Conservation (phyloP, 73 alveolate genomes). For the Urostyla sp. region DNA sequence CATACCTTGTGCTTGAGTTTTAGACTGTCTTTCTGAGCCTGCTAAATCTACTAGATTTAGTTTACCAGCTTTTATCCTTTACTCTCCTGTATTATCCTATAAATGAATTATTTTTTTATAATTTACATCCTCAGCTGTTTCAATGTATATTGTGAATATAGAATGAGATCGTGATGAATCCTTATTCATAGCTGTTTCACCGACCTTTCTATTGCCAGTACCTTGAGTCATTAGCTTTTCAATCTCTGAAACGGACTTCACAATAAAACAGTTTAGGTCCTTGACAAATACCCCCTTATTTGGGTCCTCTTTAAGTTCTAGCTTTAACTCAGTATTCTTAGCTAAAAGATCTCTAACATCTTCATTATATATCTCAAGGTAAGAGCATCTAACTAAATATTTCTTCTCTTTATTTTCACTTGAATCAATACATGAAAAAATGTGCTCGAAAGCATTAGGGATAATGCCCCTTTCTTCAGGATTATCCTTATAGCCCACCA, state of each 20-base stretch:
- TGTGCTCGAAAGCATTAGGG: constrained; percentile 93
- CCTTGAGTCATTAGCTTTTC: constrained; percentile 86
- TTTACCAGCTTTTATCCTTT: constrained; percentile 70
- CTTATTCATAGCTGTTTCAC: constrained; percentile 95
- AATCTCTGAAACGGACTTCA: constrained; percentile 71
- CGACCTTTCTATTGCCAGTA: constrained; percentile 90
- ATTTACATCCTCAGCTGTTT: constrained; percentile 80
- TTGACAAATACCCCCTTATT: constrained; percentile 93
- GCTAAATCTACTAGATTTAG: constrained; percentile 90
- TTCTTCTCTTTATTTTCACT: constrained; percentile 57
- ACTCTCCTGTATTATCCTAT: constrained; percentile 48
- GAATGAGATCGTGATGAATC: constrained; percentile 95
- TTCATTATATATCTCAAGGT: constrained; percentile 97
- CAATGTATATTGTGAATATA: constrained; percentile 89
- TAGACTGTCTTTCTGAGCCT: constrained; percentile 87
- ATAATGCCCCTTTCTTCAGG: constrained; percentile 88
- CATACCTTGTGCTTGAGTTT: constrained; percentile 86
- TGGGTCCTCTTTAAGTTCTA: constrained; percentile 93
- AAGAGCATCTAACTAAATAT: constrained; percentile 91
- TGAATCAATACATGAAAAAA: constrained; percentile 71
- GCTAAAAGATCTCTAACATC: constrained; percentile 93
- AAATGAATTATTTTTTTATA: neutral
- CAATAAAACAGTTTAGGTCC: constrained; percentile 74
- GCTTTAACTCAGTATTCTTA: constrained; percentile 70
- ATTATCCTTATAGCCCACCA: constrained; percentile 84